phyloP scores from a whole-genome alignment of 2,329 filamentous ascomycete species.

The Teratosphaeria epicoccoides region DNA sequence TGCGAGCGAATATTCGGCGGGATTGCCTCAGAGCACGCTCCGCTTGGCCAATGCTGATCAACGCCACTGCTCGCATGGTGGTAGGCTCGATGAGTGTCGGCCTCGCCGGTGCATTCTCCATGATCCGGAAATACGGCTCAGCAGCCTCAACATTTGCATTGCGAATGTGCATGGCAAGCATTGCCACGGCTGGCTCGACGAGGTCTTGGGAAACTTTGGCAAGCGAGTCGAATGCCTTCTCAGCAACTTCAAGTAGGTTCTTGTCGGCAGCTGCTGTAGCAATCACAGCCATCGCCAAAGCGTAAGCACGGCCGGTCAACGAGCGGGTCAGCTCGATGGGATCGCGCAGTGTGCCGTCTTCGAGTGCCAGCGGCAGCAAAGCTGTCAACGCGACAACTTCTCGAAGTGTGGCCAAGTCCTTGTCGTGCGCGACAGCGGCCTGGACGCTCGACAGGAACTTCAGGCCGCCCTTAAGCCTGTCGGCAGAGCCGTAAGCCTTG shows the following conservation, averaged over 20 bases:
- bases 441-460: conserved; percentile 79
- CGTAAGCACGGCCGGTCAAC: conserved; percentile 49
- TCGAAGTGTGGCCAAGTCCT: conserved; percentile 43
- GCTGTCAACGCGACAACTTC: conserved; percentile 62
- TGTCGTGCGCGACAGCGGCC: conserved; percentile 39
- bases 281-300: conserved; percentile 59
- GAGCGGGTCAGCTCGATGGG: conserved; percentile 61
- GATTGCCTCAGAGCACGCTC: conserved; percentile 71
- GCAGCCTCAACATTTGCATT: conserved; percentile 68
- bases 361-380: conserved; percentile 67
- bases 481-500: conserved; percentile 74
- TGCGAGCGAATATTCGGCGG: conserved; percentile 76
- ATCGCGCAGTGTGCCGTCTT: conserved; percentile 58
- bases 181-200: conserved; percentile 57
- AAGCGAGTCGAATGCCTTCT: conserved; percentile 42
- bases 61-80: conserved; percentile 78
- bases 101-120: conserved; percentile 52
- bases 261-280: conserved; percentile 70
- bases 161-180: conserved; percentile 79
- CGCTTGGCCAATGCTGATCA: conserved; percentile 76
- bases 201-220: conserved; percentile 39
- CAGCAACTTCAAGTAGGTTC: conserved; percentile 58
- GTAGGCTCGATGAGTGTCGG: conserved; percentile 72
- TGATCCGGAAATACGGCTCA: conserved; percentile 66
- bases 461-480: conserved; percentile 68